These are phyloP conservation scores for Yamadazyma buinensis DNA, from an alignment of 1,139 yeast species.

Conservation along the genomic window DNA sequence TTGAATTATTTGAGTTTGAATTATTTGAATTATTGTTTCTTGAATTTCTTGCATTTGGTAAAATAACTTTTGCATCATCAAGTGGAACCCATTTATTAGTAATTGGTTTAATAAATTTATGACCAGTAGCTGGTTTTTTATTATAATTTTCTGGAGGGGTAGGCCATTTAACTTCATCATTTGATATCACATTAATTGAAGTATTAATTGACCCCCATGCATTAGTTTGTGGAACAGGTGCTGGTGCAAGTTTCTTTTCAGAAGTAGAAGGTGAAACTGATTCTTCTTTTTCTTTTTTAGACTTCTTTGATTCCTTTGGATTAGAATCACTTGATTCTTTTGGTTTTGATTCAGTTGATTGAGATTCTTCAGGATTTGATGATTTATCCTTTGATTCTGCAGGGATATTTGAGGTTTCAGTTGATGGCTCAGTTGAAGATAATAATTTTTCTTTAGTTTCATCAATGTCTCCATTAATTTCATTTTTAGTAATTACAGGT, in stretches of 20 bases:
- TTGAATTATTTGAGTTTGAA: background rate
- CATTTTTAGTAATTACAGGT: constrained; percentile 3
- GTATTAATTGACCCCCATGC: constrained; percentile 57
- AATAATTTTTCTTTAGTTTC: background rate
- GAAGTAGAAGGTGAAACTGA: constrained; percentile 7
- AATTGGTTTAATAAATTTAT: constrained; percentile 53
- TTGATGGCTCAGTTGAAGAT: background rate
- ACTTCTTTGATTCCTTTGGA: background rate
- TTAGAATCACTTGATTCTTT: constrained; percentile 3
- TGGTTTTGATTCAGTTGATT: background rate
- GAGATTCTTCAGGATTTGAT: background rate
- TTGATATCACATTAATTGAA: constrained; percentile 34
- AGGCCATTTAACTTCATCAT: constrained; percentile 56
- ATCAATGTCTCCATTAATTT: background rate
- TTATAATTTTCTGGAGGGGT: constrained; percentile 42
- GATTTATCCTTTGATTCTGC: constrained; percentile 1
- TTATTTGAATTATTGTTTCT: constrained; percentile 1
- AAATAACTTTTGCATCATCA: constrained; percentile 64
- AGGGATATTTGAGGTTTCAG: constrained; percentile 3
- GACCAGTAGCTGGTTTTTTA: constrained; percentile 18
- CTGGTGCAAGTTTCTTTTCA: constrained; percentile 56
- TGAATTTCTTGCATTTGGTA: constrained; percentile 29
- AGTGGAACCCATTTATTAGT: constrained; percentile 91
- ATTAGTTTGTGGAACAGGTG: constrained; percentile 68
- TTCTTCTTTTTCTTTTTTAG: constrained; percentile 1